Percentiles rank a stretch among this genome's conserved stretches.
Evolutionary conservation across 73 alveolate species (phyloP).

Genomic region (Paramecium pentaurelia): DNA sequence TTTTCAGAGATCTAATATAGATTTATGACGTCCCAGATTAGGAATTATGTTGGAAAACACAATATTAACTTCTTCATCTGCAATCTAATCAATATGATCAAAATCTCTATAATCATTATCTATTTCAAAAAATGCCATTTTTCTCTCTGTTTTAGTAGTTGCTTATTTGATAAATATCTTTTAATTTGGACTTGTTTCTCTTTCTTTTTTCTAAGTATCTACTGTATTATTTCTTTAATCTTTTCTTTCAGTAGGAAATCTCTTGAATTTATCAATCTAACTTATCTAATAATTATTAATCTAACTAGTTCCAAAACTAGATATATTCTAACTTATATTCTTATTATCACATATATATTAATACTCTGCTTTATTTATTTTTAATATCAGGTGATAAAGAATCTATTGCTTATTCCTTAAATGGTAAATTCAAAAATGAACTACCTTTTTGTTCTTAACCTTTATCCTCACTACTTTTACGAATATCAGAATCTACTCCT

Average conservation of each 20-base stretch:
- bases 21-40: neutral
- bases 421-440: neutral
- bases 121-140: slow-evolving; percentile 35
- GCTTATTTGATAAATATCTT: neutral
- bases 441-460: neutral
- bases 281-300: slow-evolving; percentile 3
- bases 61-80: neutral
- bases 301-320: slow-evolving; percentile 35
- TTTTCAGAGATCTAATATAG: neutral
- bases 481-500: neutral
- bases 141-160: slow-evolving; percentile 9
- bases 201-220: neutral
- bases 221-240: neutral
- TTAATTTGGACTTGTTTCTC: neutral
- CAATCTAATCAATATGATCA: slow-evolving; percentile 33
- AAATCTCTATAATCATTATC: slow-evolving; percentile 28
- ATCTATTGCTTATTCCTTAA: neutral
- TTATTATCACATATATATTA: neutral
- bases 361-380: slow-evolving; percentile 20
- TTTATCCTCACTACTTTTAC: neutral
- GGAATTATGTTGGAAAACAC: neutral
- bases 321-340: neutral
- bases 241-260: slow-evolving; percentile 17
- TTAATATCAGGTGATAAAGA: neutral
- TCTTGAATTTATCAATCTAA: neutral